phyloP scores from a whole-genome alignment of 2,329 filamentous ascomycete species.

The Xylaria digitata region DNA sequence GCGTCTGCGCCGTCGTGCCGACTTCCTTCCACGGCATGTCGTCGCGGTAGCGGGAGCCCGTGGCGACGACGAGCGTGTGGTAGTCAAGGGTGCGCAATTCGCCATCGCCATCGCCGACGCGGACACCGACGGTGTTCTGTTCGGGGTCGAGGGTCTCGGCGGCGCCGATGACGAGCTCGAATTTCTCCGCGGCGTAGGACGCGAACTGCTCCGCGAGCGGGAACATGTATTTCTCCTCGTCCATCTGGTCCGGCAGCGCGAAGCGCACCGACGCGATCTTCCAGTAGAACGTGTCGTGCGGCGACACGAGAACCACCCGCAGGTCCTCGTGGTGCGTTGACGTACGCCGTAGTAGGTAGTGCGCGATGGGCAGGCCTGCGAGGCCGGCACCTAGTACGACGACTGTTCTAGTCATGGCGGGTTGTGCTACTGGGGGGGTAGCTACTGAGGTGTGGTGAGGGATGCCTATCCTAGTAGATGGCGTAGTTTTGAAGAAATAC shows the following conservation, averaged over 20 bases:
- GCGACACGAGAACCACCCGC: conserved; percentile 60
- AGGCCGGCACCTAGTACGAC: conserved; percentile 63
- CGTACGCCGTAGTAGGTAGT: conserved; percentile 61
- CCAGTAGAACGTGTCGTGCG: conserved; percentile 63
- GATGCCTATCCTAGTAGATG: too few species aligned
- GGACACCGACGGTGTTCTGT: conserved; percentile 57
- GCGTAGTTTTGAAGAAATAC: background rate
- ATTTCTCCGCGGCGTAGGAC: conserved; percentile 57
- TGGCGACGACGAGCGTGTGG: conserved; percentile 66
- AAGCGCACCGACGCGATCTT: conserved; percentile 60
- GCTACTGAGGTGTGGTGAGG: too few species aligned
- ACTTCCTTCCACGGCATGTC: conserved; percentile 62
- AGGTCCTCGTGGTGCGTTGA: conserved; percentile 53
- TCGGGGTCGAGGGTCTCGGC: conserved; percentile 58
- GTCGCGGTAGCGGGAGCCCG: conserved; percentile 59
- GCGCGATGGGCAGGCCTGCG: conserved; percentile 60
- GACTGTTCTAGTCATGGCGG: conserved; percentile 52
- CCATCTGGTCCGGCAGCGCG: conserved; percentile 59
- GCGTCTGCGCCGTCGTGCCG: conserved; percentile 52
- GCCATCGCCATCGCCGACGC: conserved; percentile 49
- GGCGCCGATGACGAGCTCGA: conserved; percentile 64
- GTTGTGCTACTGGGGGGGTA: background rate
- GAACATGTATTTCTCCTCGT: conserved; percentile 56
- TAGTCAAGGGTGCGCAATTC: conserved; percentile 54
- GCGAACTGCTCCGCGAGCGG: conserved; percentile 58